These are phyloP conservation scores for Vinca minor DNA, from an alignment of 257 asterid species.

Conservation along the genomic window DNA sequence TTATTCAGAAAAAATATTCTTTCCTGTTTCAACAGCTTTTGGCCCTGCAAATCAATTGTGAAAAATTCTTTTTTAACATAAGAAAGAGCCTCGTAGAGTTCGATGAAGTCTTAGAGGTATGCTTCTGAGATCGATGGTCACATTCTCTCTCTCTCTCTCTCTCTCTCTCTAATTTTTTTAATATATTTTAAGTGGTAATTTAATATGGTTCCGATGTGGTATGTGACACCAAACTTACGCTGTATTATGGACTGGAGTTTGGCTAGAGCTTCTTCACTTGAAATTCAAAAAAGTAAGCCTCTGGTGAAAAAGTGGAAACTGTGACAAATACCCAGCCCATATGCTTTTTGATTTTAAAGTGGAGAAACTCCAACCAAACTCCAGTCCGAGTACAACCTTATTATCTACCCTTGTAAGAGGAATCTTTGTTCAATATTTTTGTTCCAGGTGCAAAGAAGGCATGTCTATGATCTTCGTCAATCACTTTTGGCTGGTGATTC, in stretches of 20 bases:
- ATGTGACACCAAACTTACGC: not conserved
- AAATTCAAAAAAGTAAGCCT: too few species aligned
- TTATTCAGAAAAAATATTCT: constrained; percentile 7
- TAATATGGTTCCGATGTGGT: not conserved
- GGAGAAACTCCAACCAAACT: too few species aligned
- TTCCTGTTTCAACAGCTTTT: constrained; percentile 49
- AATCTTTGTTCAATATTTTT: constrained; percentile 3
- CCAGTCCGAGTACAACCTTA: too few species aligned
- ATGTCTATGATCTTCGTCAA: constrained; percentile 93
- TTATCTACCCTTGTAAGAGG: not conserved
- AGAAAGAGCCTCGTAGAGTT: constrained; percentile 95
- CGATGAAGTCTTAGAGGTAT: constrained; percentile 98
- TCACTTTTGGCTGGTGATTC: constrained; percentile 70
- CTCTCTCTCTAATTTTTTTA: not conserved
- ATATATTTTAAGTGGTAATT: too few species aligned
- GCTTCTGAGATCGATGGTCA: not conserved
- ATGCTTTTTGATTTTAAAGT: too few species aligned
- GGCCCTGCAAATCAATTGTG: constrained; percentile 87
- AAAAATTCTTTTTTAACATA: constrained; percentile 78
- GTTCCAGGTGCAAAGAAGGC: constrained; percentile 89
- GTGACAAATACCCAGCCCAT: too few species aligned
- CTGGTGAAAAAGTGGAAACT: too few species aligned
- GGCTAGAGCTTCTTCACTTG: too few species aligned
- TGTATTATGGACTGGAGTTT: too few species aligned
- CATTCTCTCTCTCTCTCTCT: not conserved